phyloP scores from a whole-genome alignment of 495 filamentous ascomycete genomes.

The Aspergillus avenaceus region DNA sequence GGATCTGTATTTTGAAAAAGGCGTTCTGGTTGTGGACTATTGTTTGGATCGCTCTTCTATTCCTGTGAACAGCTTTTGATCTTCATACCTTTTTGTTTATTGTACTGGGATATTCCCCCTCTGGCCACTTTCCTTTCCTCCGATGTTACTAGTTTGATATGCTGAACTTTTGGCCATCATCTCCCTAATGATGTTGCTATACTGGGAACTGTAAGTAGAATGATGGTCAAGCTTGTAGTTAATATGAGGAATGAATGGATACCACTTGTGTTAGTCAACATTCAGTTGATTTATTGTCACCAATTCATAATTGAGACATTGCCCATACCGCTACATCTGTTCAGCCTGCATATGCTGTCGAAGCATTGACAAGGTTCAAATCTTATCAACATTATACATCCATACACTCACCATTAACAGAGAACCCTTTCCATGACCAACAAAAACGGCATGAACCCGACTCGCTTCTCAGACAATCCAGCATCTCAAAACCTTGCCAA shows the following conservation, averaged over 20 bases:
- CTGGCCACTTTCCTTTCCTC: conserved; percentile 12
- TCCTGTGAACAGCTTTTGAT: conserved; percentile 1
- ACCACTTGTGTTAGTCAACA: conserved; percentile 7
- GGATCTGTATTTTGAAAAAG: conserved; percentile 16
- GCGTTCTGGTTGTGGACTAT: conserved; percentile 16
- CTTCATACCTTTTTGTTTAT: conserved; percentile 7
- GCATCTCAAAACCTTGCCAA: too few relatives aligned
- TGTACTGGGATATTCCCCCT: not conserved
- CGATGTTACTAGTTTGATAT: conserved; percentile 4
- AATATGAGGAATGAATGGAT: conserved; percentile 35
- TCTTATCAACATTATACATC: too few relatives aligned
- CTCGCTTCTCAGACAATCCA: too few relatives aligned
- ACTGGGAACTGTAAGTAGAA: conserved; percentile 17
- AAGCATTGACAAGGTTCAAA: too few relatives aligned
- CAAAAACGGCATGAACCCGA: too few relatives aligned
- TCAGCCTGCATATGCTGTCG: too few relatives aligned
- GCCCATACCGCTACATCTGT: not conserved
- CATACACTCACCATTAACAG: too few relatives aligned
- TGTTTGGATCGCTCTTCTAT: conserved; percentile 5
- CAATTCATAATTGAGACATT: not conserved
- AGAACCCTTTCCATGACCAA: too few relatives aligned
- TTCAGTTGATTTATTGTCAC: too few relatives aligned
- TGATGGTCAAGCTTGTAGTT: conserved; percentile 22
- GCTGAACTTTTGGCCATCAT: conserved; percentile 9
- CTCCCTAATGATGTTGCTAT: conserved; percentile 5